These are phyloP conservation scores for Boletus rubescentipes DNA, from an alignment of 768 basidiomycete genomes.

Conservation along the genomic window DNA sequence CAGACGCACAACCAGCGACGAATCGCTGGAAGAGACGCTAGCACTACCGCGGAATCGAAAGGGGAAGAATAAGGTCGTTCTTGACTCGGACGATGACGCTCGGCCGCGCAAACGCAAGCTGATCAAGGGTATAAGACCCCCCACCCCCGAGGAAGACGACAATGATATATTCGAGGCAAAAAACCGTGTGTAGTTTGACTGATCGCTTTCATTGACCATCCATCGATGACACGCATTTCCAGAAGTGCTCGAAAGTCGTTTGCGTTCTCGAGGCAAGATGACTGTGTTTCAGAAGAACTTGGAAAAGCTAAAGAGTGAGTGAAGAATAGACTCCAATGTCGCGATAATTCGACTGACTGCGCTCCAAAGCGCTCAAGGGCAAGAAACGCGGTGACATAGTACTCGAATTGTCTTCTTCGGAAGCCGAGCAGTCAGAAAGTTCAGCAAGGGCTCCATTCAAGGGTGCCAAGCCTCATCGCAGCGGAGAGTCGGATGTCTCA, in stretches of 20 bases:
- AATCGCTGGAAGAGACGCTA: slow-evolving; percentile 20
- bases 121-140: slow-evolving; percentile 43
- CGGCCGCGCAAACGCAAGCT: slow-evolving; percentile 40
- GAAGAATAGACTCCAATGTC: background rate
- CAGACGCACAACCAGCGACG: slow-evolving; percentile 18
- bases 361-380: slow-evolving; percentile 30
- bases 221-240: background rate
- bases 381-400: slow-evolving; percentile 42
- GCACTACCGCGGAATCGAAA: slow-evolving; percentile 20
- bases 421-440: slow-evolving; percentile 30
- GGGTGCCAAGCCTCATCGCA: slow-evolving; percentile 43
- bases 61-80: slow-evolving; percentile 20
- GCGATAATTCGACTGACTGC: background rate
- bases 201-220: background rate
- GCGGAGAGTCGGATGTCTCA: slow-evolving; percentile 37
- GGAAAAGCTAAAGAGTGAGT: slow-evolving; percentile 62
- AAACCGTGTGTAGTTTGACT: slow-evolving; percentile 44
- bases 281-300: slow-evolving; percentile 62
- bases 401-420: slow-evolving; percentile 33
- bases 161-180: slow-evolving; percentile 45
- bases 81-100: slow-evolving; percentile 38
- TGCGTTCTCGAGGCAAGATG: slow-evolving; percentile 61
- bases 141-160: slow-evolving; percentile 43
- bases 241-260: slow-evolving; percentile 65
- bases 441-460: slow-evolving; percentile 38